These are phyloP conservation scores for Platanthera guangdongensis DNA, from an alignment of 106 monocot genomes.

Conservation along the genomic window DNA sequence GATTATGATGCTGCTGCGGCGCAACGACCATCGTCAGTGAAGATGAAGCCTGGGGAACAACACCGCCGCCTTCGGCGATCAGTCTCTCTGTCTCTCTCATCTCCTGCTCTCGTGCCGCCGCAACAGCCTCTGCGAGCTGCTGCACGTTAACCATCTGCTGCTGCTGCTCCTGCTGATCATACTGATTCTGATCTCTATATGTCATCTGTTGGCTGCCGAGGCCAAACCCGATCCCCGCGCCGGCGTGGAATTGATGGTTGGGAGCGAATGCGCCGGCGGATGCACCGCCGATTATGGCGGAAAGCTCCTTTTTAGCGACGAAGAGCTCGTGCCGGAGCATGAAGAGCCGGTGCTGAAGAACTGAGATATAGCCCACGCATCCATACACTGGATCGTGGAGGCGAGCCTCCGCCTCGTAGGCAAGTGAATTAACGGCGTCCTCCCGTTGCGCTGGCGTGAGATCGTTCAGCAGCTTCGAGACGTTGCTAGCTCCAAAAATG, in stretches of 20 bases:
- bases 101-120: not conserved
- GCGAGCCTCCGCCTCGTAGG: conserved; percentile 51
- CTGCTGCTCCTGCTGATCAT: not conserved
- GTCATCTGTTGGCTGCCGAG: not conserved
- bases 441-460: conserved; percentile 39
- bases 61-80: not conserved
- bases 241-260: not conserved
- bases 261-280: conserved; percentile 5
- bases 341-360: conserved; percentile 28
- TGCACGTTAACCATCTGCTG: not conserved
- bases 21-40: not conserved
- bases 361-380: conserved; percentile 44
- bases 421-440: conserved; percentile 52
- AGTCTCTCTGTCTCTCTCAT: not conserved
- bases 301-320: conserved; percentile 37
- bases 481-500: conserved; percentile 84
- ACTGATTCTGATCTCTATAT: not conserved
- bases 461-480: conserved; percentile 74
- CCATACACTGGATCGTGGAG: conserved; percentile 51
- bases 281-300: conserved; percentile 8
- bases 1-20: not conserved
- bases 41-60: not conserved
- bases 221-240: not conserved
- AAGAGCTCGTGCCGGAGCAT: conserved; percentile 34
- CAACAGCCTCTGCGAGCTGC: not conserved